Evolutionary conservation across 805 yeast genomes (phyloP).

Genomic region (Zygosaccharomyces pseudorouxii): DNA sequence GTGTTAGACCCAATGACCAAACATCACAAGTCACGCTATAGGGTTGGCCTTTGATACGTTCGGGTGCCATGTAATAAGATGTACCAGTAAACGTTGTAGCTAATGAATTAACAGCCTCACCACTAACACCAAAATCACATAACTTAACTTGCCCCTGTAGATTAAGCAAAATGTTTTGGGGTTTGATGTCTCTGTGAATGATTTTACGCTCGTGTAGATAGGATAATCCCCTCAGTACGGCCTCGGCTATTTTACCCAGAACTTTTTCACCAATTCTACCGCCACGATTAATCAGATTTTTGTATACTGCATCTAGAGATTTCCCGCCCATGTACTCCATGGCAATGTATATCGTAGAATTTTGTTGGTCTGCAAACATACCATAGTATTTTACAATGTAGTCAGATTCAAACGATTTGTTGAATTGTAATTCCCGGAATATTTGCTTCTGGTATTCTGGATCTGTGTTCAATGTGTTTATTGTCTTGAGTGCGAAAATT

Average conservation of each 20-base stretch:
- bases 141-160: conserved; percentile 76
- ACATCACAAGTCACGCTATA: conserved; percentile 94
- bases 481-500: conserved; percentile 74
- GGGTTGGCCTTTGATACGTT: conserved; percentile 91
- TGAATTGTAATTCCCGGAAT: conserved; percentile 83
- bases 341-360: conserved; percentile 81
- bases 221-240: conserved; percentile 77
- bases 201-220: conserved; percentile 84
- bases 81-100: conserved; percentile 98
- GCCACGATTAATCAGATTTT: conserved; percentile 62
- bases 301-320: conserved; percentile 87
- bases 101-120: conserved; percentile 89
- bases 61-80: conserved; percentile 98
- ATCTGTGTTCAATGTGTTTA: conserved; percentile 45
- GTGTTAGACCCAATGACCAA: conserved; percentile 91
- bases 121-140: conserved; percentile 97
- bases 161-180: conserved; percentile 84
- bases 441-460: conserved; percentile 89
- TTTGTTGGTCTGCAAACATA: conserved; percentile 72
- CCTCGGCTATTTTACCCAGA: conserved; percentile 82
- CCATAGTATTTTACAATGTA: conserved; percentile 91
- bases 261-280: conserved; percentile 92
- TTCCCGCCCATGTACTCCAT: conserved; percentile 98
- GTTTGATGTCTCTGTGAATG: conserved; percentile 94
- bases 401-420: conserved; percentile 73